Evolutionary conservation across 768 basidiomycete species (phyloP).

Genomic region (Serendipita sp.): DNA sequence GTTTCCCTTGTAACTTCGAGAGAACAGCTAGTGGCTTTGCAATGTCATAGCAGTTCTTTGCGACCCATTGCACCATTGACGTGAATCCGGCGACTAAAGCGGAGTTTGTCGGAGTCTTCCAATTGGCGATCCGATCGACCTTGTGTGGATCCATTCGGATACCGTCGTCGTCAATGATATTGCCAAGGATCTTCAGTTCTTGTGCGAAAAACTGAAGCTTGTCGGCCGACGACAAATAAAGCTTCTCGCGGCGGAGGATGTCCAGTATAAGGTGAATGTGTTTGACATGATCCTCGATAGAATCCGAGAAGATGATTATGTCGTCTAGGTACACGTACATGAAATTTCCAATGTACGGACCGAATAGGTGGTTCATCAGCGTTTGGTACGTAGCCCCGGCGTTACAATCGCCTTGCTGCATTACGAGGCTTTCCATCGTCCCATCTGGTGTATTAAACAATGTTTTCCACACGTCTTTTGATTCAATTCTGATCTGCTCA

Average conservation of each 20-base stretch:
- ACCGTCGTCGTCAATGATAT: conserved; percentile 23
- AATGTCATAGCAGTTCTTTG: conserved; percentile 19
- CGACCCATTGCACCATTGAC: conserved; percentile 25
- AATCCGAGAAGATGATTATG: conserved; percentile 22
- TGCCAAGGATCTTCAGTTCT: conserved; percentile 21
- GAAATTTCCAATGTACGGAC: conserved; percentile 18
- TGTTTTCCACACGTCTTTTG: conserved; percentile 15
- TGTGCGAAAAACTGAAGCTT: conserved; percentile 23
- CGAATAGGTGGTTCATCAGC: conserved; percentile 28
- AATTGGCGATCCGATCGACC: conserved; percentile 17
- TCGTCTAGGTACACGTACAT: conserved; percentile 25
- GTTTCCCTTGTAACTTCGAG: conserved; percentile 11
- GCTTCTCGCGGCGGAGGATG: conserved; percentile 20
- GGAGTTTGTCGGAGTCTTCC: conserved; percentile 19
- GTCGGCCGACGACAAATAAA: conserved; percentile 18
- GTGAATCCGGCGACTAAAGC: conserved; percentile 22
- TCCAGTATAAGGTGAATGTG: conserved; percentile 22
- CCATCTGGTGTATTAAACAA: conserved; percentile 27
- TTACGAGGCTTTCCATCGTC: conserved; percentile 27
- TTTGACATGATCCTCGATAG: conserved; percentile 17
- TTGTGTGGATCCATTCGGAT: conserved; percentile 30
- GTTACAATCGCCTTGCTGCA: conserved; percentile 23
- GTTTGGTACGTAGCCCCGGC: conserved; percentile 27
- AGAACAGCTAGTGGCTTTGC: conserved; percentile 27
- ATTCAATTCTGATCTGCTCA: conserved; percentile 18